Evolutionary conservation across 192 early-diverging fungal genomes (phyloP), one percentile per base, ranked within the genome.

Genomic region (Coemansia sp.): DNA sequence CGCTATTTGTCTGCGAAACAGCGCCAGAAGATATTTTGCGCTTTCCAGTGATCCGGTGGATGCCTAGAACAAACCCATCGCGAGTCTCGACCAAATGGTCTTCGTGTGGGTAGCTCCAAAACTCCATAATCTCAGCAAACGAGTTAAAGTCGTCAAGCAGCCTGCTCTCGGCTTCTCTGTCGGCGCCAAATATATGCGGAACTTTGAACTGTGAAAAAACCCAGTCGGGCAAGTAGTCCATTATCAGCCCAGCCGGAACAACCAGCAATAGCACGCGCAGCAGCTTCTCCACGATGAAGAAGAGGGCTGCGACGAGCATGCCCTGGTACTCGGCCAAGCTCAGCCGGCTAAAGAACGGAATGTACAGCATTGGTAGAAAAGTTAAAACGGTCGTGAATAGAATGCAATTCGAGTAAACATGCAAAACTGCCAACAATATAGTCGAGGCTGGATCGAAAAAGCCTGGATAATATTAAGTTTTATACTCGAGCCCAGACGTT

Each of bases 61-160:
- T 79, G 25, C 90, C 88, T 8, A 97, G 80, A 2, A 96, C 76
- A 68, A 91, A 97, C 23, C 90, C 88, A 54, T 97, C 95, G 60
- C 84, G 85, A 11, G 92, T 95, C 11, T 85, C 84, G 7, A 92
- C 90, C 37, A 94, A 71, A 68, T 97, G 93, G 47, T 93, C 87
- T 44, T 97, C 87, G 48, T 88, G 78, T 9, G 86, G 87, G 63
- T 91, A 95, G n/a, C 86, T 84, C 89, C 92, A 91, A 68, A 60
- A 70, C 20, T 75, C 66, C 66, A 79, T 71, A 18, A 83, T 74
- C 48, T 76, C 70, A 12, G 68, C 64, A 68, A 80, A 80, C 28
- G 78, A 80, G 49, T 66, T 71, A 46, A 80, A 80, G 60, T 80
- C 78, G 28, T 80, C 78, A n/a, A 80, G 56, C 8, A 80, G 62